Conservation (phyloP, 2,329 filamentous ascomycete species). For the Pseudopithomyces maydicus region DNA sequence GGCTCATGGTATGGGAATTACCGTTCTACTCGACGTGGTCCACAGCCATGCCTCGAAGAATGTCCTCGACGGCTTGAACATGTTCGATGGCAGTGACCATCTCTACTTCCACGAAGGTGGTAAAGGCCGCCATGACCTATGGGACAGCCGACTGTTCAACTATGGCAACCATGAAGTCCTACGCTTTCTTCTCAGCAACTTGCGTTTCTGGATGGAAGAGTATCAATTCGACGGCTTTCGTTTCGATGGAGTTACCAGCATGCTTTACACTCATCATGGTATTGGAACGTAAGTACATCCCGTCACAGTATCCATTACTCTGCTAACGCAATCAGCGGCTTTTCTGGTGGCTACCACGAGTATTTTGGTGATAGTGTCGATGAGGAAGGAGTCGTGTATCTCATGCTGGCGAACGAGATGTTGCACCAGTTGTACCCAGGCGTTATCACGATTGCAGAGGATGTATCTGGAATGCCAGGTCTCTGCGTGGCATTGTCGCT, state of each 20-base stretch:
- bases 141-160: conserved; percentile 97
- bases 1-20: conserved; percentile 87
- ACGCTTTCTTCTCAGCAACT: conserved; percentile 92
- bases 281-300: conserved; percentile 80
- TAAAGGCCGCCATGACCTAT: conserved; percentile 87
- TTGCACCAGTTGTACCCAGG: conserved; percentile 88
- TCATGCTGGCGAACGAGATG: conserved; percentile 97
- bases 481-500: conserved; percentile 83
- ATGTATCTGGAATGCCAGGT: conserved; percentile 98
- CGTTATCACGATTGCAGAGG: conserved; percentile 90
- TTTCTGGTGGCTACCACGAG: conserved; percentile 97
- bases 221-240: conserved; percentile 96
- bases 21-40: conserved; percentile 91
- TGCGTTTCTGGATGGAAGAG: conserved; percentile 99
- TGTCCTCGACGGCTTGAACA: conserved; percentile 89
- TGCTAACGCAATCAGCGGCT: conserved; percentile 66
- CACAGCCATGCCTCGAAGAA: conserved; percentile 99
- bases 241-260: conserved; percentile 97
- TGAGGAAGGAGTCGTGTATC: conserved; percentile 90
- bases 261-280: conserved; percentile 94
- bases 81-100: conserved; percentile 94
- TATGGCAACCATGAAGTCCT: conserved; percentile 94
- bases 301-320: not conserved
- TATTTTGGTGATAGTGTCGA: conserved; percentile 92
- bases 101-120: conserved; percentile 91